Base-by-base conservation (phyloP, 768 basidiomycete species). In the Tricholoma sp. region DNA sequence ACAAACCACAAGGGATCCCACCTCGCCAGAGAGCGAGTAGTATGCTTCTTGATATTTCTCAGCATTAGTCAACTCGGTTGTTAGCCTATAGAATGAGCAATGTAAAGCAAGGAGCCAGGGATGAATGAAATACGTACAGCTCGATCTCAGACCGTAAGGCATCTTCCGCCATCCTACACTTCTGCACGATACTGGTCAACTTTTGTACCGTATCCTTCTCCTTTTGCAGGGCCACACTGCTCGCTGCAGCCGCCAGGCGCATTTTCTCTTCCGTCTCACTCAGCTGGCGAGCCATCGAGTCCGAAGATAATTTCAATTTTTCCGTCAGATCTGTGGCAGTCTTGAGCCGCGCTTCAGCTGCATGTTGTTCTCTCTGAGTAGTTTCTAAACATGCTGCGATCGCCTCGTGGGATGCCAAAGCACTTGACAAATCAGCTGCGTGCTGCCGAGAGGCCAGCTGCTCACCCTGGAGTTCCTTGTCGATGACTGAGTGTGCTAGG, bases 1-100 rank as follows among this genome's bases (percentile, higher is more conserved):
- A 10, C 87, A 79, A 11, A 81, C 80, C 15, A 86, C 70, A 9
- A 95, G 77, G 6, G 80, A 74, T 15, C 78, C 79, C 28, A 92
- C 80, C 64, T 89, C 80, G 15, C 86, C 80, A 15, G 80, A 68
- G 10, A 94, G 74, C 24, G 76, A 74, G 56, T 79, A 74, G 68
- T 93, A 94, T 11, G 89, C 87, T 50, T 85, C 81, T 67, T 86
- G 81, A 69, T 86, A 93, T 17, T 74, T 76, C 59, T 83, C 83
- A 1, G 80, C 80, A 11, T 86, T 80, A 3, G 76, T 66, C 18
- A 93, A 69, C 33, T 89, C 87, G 5, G 71, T 54, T 4, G 73
- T 74, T 52, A 79, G 64, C 57, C 76, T 80, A 47, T 15, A 36
- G 54, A 20, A 5, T 32, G 32, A 36, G 32, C 47, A 5, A 60